These are phyloP conservation scores for Metroxylon sagu DNA, from an alignment of 176 grass and related monocot genomes.

Conservation along the genomic window DNA sequence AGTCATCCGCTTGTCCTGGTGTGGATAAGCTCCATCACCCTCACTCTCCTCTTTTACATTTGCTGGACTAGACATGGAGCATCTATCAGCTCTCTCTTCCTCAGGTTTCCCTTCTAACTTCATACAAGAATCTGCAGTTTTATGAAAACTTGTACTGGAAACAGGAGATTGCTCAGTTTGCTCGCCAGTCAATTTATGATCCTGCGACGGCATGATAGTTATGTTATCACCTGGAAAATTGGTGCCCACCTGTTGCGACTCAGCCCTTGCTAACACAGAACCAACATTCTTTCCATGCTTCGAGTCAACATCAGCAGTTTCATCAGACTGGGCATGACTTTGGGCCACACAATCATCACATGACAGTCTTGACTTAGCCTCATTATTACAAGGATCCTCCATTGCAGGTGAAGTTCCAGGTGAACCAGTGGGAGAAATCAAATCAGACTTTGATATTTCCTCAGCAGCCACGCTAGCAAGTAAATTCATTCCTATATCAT, in stretches of 20 bases:
- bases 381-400: slow-evolving; percentile 24
- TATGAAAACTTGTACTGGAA: slow-evolving; percentile 13
- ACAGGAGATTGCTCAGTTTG: slow-evolving; percentile 11
- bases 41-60: slow-evolving; percentile 14
- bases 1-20: neutral
- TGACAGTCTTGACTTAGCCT: slow-evolving; percentile 31
- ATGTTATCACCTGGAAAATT: neutral
- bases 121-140: slow-evolving; percentile 23
- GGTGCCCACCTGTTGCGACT: neutral
- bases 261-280: slow-evolving; percentile 19
- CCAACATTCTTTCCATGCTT: slow-evolving; percentile 28
- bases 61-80: neutral
- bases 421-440: slow-evolving; percentile 44
- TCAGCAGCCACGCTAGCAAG: slow-evolving; percentile 84
- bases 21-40: slow-evolving; percentile 14
- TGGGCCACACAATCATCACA: slow-evolving; percentile 27
- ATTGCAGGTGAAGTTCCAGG: slow-evolving; percentile 28
- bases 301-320: slow-evolving; percentile 21
- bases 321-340: slow-evolving; percentile 20
- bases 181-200: slow-evolving; percentile 3
- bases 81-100: slow-evolving; percentile 1
- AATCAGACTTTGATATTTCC: slow-evolving; percentile 76
- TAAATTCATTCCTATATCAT: slow-evolving; percentile 84
- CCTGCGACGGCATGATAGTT: slow-evolving; percentile 1
- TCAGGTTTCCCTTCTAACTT: slow-evolving; percentile 27